A percentile compares a stretch with the other conserved stretches of the same genome.
Conservation (phyloP, 129 eudicot species). For the Escallonia herrerae region DNA sequence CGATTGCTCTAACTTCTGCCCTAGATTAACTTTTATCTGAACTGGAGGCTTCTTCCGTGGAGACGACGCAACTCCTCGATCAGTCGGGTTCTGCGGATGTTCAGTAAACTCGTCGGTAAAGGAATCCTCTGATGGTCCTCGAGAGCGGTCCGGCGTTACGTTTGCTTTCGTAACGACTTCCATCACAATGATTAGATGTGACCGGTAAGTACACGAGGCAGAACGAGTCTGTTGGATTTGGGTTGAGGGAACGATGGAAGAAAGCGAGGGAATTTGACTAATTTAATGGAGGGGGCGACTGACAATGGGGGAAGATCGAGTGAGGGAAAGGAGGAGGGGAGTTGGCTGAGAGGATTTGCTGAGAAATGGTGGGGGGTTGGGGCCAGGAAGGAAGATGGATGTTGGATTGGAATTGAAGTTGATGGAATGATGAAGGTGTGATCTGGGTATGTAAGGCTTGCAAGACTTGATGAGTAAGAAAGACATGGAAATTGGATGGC, state of each 20-base stretch:
- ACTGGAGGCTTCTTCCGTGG: no score
- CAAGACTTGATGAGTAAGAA: conserved; percentile 21
- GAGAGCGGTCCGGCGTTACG: no score
- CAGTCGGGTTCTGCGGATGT: no score
- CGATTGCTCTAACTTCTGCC: no score
- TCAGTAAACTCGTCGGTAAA: no score
- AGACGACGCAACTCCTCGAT: no score
- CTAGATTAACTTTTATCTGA: no score
- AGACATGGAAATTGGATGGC: conserved; percentile 14
- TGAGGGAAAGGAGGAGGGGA: background rate
- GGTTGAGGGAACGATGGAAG: background rate
- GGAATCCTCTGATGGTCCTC: no score
- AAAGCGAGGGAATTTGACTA: background rate
- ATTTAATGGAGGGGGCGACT: background rate
- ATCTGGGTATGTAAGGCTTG: conserved; percentile 10
- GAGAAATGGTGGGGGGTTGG: background rate
- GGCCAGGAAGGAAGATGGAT: background rate
- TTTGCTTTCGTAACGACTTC: conserved; percentile 42
- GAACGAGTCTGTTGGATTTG: background rate
- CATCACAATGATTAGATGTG: conserved; percentile 33
- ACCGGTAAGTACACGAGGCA: background rate
- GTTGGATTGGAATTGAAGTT: conserved; percentile 29
- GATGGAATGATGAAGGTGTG: background rate
- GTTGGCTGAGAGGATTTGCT: background rate
- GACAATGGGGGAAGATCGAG: background rate